phyloP scores from a whole-genome alignment of 768 basidiomycete species.

The Brasilioporus rufonigricans region DNA sequence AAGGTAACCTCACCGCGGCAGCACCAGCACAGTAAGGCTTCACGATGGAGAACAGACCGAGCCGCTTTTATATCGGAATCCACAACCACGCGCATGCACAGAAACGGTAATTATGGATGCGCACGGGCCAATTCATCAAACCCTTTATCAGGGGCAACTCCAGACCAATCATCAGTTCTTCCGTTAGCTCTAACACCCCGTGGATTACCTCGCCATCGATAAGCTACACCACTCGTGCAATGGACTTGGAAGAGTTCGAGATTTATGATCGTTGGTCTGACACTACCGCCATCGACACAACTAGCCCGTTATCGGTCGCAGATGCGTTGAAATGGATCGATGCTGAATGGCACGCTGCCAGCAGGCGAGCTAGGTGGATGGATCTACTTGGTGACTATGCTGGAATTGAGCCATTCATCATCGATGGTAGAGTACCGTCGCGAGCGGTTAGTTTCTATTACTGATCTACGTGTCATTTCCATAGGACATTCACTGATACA shows the following conservation, averaged over 20 bases:
- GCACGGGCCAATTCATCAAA: neutral
- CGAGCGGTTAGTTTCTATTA: neutral
- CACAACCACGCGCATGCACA: no score
- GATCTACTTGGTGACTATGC: slow-evolving; percentile 72
- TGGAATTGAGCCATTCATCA: slow-evolving; percentile 60
- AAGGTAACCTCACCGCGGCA: no score
- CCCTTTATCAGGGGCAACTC: neutral
- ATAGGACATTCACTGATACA: slow-evolving; percentile 63
- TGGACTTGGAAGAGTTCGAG: slow-evolving; percentile 43
- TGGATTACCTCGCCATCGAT: neutral
- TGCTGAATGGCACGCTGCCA: slow-evolving; percentile 39
- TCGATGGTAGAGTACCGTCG: slow-evolving; percentile 48
- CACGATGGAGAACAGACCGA: no score
- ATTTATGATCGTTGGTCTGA: slow-evolving; percentile 6
- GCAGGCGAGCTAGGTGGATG: slow-evolving; percentile 53
- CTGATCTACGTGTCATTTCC: neutral
- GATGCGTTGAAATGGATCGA: slow-evolving; percentile 34
- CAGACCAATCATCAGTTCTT: neutral
- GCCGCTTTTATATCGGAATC: no score
- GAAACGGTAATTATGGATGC: neutral
- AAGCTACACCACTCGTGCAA: slow-evolving; percentile 4
- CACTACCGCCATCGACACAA: neutral
- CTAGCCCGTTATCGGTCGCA: slow-evolving; percentile 9
- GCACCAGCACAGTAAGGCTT: no score
- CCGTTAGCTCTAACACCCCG: neutral